A percentile compares a stretch with the other conserved stretches of the same genome.
These are phyloP conservation scores for Linnemannia exigua DNA, from an alignment of 192 early-diverging fungal species.

Conservation along the genomic window DNA sequence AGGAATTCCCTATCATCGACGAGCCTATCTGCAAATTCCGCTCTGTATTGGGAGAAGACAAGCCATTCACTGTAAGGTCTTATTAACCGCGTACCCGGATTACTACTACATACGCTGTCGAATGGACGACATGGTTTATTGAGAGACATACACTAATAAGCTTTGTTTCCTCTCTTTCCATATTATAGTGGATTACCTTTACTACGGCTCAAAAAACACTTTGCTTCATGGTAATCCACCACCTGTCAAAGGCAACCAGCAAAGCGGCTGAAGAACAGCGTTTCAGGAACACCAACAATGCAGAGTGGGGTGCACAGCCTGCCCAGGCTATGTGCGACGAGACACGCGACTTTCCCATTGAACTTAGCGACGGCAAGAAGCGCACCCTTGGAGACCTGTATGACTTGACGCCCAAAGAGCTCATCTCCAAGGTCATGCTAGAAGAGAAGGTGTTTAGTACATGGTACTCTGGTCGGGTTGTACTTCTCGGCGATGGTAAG, in stretches of 20 bases:
- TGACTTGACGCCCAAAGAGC: neutral
- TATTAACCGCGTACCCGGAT: too few relatives aligned
- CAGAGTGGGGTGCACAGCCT: slow-evolving; percentile 13
- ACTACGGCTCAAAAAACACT: neutral
- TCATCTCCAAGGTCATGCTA: slow-evolving; percentile 8
- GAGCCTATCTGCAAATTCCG: neutral
- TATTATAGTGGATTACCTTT: slow-evolving; percentile 28
- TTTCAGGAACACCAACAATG: neutral
- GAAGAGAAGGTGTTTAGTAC: slow-evolving; percentile 27
- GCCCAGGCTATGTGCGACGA: neutral
- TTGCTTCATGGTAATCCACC: slow-evolving; percentile 21
- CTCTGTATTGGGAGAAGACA: neutral
- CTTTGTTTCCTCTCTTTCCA: neutral
- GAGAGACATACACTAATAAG: too few relatives aligned
- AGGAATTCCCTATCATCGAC: neutral
- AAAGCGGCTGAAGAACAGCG: neutral
- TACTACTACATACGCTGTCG: neutral
- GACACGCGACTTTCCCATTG: slow-evolving; percentile 3
- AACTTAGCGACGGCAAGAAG: neutral
- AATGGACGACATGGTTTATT: neutral
- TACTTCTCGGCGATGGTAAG: slow-evolving; percentile 14
- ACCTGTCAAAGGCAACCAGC: neutral
- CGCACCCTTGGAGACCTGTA: slow-evolving; percentile 5
- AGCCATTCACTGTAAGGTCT: slow-evolving; percentile 18
- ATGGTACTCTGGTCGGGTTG: slow-evolving; percentile 2